phyloP scores from a whole-genome alignment of 1,284 basidiomycete species.

The Tranzscheliella williamsii region DNA sequence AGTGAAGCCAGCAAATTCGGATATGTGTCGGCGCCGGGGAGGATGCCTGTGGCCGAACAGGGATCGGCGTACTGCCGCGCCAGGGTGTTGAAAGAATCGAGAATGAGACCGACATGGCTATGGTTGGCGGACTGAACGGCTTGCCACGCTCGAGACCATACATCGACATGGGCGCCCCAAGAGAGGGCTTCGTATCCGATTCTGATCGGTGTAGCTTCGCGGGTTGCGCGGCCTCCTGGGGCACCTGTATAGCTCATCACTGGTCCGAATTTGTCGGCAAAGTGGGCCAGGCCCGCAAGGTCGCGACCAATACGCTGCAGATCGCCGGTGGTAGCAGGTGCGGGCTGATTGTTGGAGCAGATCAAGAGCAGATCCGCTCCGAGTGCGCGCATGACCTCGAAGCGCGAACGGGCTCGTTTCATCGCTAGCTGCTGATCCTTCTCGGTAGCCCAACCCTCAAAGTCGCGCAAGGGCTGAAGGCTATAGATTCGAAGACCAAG shows the following conservation, averaged over 20 bases:
- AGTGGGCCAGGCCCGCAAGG: slow-evolving; percentile 37
- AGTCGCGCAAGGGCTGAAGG: slow-evolving; percentile 61
- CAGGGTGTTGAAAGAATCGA: slow-evolving; percentile 63
- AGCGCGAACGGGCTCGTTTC: slow-evolving; percentile 24
- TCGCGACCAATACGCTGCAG: slow-evolving; percentile 48
- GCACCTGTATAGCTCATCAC: background rate
- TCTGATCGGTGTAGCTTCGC: slow-evolving; percentile 25
- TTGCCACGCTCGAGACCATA: slow-evolving; percentile 60
- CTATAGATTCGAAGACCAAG: slow-evolving; percentile 55
- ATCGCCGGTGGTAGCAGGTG: slow-evolving; percentile 44
- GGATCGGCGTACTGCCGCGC: slow-evolving; percentile 60
- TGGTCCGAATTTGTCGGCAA: slow-evolving; percentile 23
- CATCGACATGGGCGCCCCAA: slow-evolving; percentile 48
- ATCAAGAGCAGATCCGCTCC: slow-evolving; percentile 48
- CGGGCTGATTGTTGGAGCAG: slow-evolving; percentile 51
- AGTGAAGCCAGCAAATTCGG: slow-evolving; percentile 42
- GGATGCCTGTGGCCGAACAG: slow-evolving; percentile 40
- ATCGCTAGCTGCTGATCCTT: slow-evolving; percentile 25
- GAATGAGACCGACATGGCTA: slow-evolving; percentile 60
- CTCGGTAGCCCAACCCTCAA: slow-evolving; percentile 54
- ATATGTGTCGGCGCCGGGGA: slow-evolving; percentile 27
- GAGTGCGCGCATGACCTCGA: slow-evolving; percentile 47
- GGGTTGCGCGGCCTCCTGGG: no score
- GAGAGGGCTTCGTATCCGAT: slow-evolving; percentile 54
- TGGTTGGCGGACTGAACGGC: slow-evolving; percentile 53